Evolutionary conservation across 768 basidiomycete genomes (phyloP), one percentile per base, ranked within the genome.

Genomic region (Xanthoconium stramineum): DNA sequence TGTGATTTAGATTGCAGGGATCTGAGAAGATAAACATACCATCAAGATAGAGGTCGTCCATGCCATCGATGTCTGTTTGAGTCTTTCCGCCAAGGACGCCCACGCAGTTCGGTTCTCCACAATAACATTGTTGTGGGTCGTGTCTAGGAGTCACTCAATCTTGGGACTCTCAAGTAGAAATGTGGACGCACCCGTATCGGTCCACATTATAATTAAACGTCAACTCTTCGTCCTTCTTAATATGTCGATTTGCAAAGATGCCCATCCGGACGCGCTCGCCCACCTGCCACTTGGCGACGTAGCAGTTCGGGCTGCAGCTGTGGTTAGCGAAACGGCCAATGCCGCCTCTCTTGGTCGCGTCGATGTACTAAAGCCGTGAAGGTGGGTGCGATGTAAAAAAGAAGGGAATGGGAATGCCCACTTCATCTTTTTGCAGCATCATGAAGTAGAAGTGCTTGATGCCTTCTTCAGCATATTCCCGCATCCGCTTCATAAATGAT

Each of bases 171-270:
- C 2, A 32, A 42, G 35, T 20, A 10, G 14, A 42, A 30, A 19
- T 13, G 37, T 29, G 28, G 46, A 77, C 88, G 47, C 57, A 95
- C 96, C 96, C 97, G 65, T 99, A 99, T 55, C 97, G 92, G 72
- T 98, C 97, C 39, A 98, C 97, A 69, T 99, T 99, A 71, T 99
- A 99, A 73, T 99, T 98, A 78, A 98, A 98, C 0, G 97, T 98
- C 63, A 98, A 72, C 72, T 98, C 95, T 66, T 97, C 94, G 59
- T 91, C 72, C 67, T 82, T 83, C 68, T 80, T 71, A 61, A 98
- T 87, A 51, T 78, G 60, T 42, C 92, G 81, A 65, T 87, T 93
- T n/a, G 96, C 86, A 65, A 98, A 99, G 63, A 98, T 98, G 44
- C 95, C 97, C 96, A 98, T 98, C 36, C 97, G 87, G 59, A 98